Base-by-base conservation (phyloP, 768 basidiomycete genomes). In the Clitopilus hobsonii region DNA sequence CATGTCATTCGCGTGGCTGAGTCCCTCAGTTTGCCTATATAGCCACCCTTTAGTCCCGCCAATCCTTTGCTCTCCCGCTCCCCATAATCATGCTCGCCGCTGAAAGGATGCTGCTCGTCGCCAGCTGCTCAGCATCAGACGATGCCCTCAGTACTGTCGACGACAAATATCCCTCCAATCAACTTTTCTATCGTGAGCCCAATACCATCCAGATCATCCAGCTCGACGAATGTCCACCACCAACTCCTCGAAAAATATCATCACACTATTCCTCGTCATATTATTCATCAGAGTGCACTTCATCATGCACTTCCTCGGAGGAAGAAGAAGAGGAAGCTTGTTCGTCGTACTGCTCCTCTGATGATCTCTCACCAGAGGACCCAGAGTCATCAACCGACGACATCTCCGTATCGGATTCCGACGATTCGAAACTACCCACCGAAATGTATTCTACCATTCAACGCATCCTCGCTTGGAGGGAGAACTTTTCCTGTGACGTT, bases 341-440 rank as follows among this genome's bases (percentile, higher is more conserved):
- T 67, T 77, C 82, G 0, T 88, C 86, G 0, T 90, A 89, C 59
- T 89, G 88, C 74, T 90, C 88, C 18, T 89, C 87, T 18, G 81
- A n/a, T n/a, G n/a, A 81, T 59, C 56, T 74, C 52, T 68, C 75
- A 11, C 71, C 68, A 29, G 71, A 76, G 23, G 67, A 76, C 38
- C 54, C 54, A 24, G 68, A 71, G 20, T 27, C 56, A 18, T 48
- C 16, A 27, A 51, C 27, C 49, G 60, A 32, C 61, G 57, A 23
- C 59, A 47, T 22, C n/a, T 6, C 64, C 60, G 49, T 57, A 38
- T 56, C 56, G 56, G 16, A 49, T 45, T 26, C 48, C 49, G 49
- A 51, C 16, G 49, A 29, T 29, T 27, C 74, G 23, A 73, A 77
- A 30, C 54, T 64, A 20, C 55, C 65, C 16, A 57, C 68, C 53